These are phyloP conservation scores for Boletus tomentosulus DNA, from an alignment of 768 basidiomycete genomes.

Conservation along the genomic window DNA sequence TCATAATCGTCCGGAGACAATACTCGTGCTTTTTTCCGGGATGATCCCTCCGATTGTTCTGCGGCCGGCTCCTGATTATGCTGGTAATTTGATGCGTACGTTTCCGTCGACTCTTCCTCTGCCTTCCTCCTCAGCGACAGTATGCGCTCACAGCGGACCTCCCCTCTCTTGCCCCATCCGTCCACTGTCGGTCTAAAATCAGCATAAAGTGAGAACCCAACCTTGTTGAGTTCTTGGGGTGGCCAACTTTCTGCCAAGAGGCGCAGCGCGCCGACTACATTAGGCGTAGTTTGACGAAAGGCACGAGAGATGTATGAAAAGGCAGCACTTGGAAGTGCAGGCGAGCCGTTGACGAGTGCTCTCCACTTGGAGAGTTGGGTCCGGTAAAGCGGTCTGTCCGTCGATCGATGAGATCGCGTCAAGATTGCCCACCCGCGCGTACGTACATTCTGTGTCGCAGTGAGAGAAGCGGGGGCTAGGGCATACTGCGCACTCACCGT, in stretches of 20 bases:
- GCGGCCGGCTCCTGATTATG: conserved; percentile 3
- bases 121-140: conserved; percentile 49
- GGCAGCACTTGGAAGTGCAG: conserved; percentile 67
- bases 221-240: conserved; percentile 53
- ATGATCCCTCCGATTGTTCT: conserved; percentile 20
- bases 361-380: conserved; percentile 72
- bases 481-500: conserved; percentile 38
- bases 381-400: conserved; percentile 70
- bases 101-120: conserved; percentile 13
- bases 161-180: conserved; percentile 81
- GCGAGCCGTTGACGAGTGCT: conserved; percentile 68
- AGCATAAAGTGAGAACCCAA: conserved; percentile 77
- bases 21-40: conserved; percentile 39
- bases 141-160: conserved; percentile 67
- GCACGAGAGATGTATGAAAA: conserved; percentile 80
- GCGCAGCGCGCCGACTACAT: conserved; percentile 72
- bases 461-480: not conserved
- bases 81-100: conserved; percentile 2
- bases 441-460: conserved; percentile 37
- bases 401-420: conserved; percentile 1
- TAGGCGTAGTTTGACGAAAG: conserved; percentile 74
- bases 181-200: conserved; percentile 81
- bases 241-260: conserved; percentile 61
- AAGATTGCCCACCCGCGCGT: not conserved
- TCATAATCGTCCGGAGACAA: conserved; percentile 50